Percentiles rank a stretch among this genome's conserved stretches.
Evolutionary conservation across 768 basidiomycete species (phyloP).

Genomic region (Amanita rubescens): DNA sequence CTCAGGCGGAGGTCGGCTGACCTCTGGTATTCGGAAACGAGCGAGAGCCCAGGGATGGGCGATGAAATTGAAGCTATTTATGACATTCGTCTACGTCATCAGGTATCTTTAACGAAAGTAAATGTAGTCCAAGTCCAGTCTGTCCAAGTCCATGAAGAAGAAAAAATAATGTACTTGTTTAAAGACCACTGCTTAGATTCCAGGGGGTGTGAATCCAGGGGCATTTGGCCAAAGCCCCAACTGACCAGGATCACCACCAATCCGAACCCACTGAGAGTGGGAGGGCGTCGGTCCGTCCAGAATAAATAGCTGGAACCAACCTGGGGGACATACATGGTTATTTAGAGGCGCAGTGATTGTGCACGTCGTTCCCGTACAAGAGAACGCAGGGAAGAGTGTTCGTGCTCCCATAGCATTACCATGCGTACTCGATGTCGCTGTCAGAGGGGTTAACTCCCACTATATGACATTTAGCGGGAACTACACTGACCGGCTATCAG

Average conservation of each 20-base stretch:
- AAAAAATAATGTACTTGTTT: neutral
- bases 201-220: slow-evolving; percentile 62
- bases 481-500: slow-evolving; percentile 51
- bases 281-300: slow-evolving; percentile 77
- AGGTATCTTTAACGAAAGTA: too few relatives aligned
- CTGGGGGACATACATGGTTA: slow-evolving; percentile 57
- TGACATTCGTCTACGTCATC: too few relatives aligned
- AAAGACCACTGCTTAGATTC: slow-evolving; percentile 27
- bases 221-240: slow-evolving; percentile 70
- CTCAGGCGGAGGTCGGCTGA: too few relatives aligned
- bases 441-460: slow-evolving; percentile 4
- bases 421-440: slow-evolving; percentile 69
- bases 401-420: slow-evolving; percentile 72
- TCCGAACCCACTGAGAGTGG: slow-evolving; percentile 65
- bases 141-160: neutral
- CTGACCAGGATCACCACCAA: slow-evolving; percentile 66
- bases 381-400: slow-evolving; percentile 67
- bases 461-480: neutral
- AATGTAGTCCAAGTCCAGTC: neutral
- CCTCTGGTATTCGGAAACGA: too few relatives aligned
- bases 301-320: slow-evolving; percentile 71
- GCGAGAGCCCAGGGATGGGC: too few relatives aligned
- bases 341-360: slow-evolving; percentile 76
- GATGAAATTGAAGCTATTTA: too few relatives aligned
- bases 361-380: slow-evolving; percentile 61